Conservation (phyloP, 164 flowering plant genomes). For the Vitis riparia region DNA sequence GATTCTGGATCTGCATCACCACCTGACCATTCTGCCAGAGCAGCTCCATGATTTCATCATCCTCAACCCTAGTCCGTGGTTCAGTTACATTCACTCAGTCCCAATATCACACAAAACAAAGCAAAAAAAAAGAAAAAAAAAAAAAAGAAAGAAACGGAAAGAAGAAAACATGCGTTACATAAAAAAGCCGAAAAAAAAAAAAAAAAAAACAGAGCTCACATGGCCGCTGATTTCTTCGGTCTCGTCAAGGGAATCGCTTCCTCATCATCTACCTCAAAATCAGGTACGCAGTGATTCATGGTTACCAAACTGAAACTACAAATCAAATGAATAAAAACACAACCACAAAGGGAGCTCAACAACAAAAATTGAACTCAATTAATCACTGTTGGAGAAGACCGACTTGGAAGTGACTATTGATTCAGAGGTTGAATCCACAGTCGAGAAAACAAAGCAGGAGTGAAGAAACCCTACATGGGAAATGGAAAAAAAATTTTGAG, state of each 20-base stretch:
- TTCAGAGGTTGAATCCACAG: too few species aligned
- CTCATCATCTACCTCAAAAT: constrained; percentile 56
- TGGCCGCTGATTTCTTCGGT: constrained; percentile 20
- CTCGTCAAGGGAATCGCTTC: constrained; percentile 27
- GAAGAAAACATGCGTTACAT: background rate
- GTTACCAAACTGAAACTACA: background rate
- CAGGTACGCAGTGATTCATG: constrained; percentile 62
- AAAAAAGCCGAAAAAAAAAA: background rate
- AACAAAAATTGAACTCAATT: background rate
- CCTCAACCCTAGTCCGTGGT: constrained; percentile 38
- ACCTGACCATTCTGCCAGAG: constrained; percentile 84
- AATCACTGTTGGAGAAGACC: background rate
- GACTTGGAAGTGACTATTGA: too few species aligned
- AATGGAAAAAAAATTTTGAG: background rate
- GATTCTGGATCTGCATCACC: constrained; percentile 63
- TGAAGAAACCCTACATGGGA: background rate
- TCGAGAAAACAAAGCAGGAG: too few species aligned
- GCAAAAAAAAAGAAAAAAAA: background rate
- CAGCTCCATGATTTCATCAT: constrained; percentile 79
- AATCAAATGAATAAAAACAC: background rate
- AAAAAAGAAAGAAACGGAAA: background rate
- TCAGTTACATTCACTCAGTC: background rate
- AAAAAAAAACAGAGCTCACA: constrained; percentile 11
- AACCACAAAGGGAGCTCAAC: background rate
- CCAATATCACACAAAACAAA: background rate